Conservation (phyloP, 352 stramenopile genomes). For the Phytopythium ostracodes region DNA sequence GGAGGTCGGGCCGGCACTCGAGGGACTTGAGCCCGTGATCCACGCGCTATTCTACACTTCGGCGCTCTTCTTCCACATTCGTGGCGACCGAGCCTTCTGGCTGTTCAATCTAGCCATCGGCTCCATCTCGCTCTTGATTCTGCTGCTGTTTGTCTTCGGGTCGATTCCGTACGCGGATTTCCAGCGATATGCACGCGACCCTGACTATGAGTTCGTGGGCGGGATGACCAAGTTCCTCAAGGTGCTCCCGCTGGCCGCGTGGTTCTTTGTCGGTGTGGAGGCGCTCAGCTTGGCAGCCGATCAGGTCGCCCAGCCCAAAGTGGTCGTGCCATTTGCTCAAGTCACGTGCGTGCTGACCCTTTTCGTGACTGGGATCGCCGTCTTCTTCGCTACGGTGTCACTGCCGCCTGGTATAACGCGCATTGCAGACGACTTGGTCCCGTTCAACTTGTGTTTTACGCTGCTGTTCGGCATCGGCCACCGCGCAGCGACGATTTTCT, state of each 20-base stretch:
- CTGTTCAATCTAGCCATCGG: conserved; percentile 31
- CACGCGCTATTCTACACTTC: conserved; percentile 29
- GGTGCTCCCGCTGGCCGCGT: conserved; percentile 12
- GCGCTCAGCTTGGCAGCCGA: conserved; percentile 14
- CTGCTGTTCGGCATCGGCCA: conserved; percentile 10
- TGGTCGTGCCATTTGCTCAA: conserved; percentile 22
- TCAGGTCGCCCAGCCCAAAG: conserved; percentile 20
- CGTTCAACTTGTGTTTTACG: conserved; percentile 19
- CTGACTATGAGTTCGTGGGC: conserved; percentile 5
- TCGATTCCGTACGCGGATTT: conserved; percentile 27
- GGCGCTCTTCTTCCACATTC: conserved; percentile 27
- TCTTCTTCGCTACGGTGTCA: conserved; percentile 19
- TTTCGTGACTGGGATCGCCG: conserved; percentile 12
- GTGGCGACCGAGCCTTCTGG: conserved; percentile 35
- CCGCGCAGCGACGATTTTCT: conserved; percentile 17
- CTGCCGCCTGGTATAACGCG: conserved; percentile 10
- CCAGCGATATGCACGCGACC: not conserved
- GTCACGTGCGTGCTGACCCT: conserved; percentile 23
- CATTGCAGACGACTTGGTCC: conserved; percentile 9
- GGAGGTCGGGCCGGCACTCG: conserved; percentile 5
- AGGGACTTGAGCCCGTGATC: conserved; percentile 20
- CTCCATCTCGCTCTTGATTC: conserved; percentile 22
- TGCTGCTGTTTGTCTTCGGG: conserved; percentile 36
- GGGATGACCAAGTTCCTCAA: conserved; percentile 5
- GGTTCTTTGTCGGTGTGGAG: conserved; percentile 32